Conservation (phyloP, 2,329 filamentous ascomycete species). For the Westerdykella aurantiaca region DNA sequence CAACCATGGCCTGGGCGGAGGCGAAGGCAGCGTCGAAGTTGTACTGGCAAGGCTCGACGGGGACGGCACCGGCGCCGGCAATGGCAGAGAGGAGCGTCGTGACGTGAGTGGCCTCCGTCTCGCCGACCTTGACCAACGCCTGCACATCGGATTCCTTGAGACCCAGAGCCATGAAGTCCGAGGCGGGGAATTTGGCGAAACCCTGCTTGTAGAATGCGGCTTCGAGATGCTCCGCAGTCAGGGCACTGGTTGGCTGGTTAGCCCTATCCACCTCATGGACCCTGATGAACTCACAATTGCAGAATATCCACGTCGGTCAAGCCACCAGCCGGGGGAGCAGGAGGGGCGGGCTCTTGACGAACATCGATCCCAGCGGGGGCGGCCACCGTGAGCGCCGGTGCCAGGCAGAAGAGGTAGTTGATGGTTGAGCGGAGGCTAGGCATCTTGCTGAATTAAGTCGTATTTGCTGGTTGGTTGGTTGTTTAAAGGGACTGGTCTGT, state of each 20-base stretch:
- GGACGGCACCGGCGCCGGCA: constrained; percentile 56
- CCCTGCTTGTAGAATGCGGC: constrained; percentile 66
- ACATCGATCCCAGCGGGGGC: constrained; percentile 22
- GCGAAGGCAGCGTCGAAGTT: constrained; percentile 58
- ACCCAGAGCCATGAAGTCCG: constrained; percentile 60
- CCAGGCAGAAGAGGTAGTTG: constrained; percentile 32
- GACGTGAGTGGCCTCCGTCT: constrained; percentile 60
- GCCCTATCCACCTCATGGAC: constrained; percentile 19
- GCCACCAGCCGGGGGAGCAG: constrained; percentile 20
- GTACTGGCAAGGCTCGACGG: constrained; percentile 65
- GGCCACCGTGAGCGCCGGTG: constrained; percentile 27
- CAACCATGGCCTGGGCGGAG: constrained; percentile 61
- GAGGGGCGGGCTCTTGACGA: constrained; percentile 16
- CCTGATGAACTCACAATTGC: constrained; percentile 43
- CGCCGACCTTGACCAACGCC: constrained; percentile 57
- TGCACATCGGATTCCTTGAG: constrained; percentile 51
- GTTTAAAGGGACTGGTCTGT: constrained; percentile 10
- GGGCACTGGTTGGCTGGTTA: constrained; percentile 49
- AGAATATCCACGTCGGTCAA: constrained; percentile 49
- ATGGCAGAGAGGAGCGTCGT: constrained; percentile 55
- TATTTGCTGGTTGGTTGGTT: constrained; percentile 15
- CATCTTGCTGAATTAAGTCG: constrained; percentile 31
- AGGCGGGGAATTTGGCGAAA: constrained; percentile 59
- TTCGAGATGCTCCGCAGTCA: constrained; percentile 71
- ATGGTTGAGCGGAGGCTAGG: constrained; percentile 34